Evolutionary conservation across 2,329 filamentous ascomycete genomes (phyloP).

Genomic region (Epichloe uncinata): DNA sequence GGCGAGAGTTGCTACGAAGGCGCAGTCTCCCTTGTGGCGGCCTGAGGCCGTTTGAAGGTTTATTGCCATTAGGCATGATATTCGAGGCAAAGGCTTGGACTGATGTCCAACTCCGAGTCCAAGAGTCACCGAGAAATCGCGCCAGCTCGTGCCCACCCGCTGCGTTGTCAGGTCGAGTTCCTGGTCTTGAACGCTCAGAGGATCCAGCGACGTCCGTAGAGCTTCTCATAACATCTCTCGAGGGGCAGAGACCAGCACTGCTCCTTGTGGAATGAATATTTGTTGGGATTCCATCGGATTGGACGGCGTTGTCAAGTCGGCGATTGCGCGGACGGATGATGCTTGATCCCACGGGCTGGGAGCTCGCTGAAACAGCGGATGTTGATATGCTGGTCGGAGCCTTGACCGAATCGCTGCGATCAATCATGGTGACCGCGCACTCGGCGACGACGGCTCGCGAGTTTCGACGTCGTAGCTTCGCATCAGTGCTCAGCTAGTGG

Average conservation of each 20-base stretch:
- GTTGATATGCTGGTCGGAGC: constrained; percentile 28
- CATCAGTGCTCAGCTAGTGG: constrained; percentile 17
- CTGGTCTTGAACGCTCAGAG: constrained; percentile 5
- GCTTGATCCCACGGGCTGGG: constrained; percentile 26
- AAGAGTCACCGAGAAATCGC: constrained; percentile 35
- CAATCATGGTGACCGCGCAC: constrained; percentile 24
- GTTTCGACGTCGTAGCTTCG: constrained; percentile 12
- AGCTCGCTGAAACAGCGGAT: constrained; percentile 30
- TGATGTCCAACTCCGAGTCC: constrained; percentile 40
- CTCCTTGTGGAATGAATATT: neutral
- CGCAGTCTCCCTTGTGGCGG: neutral
- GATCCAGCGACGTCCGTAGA: neutral
- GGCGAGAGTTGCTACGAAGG: constrained; percentile 9
- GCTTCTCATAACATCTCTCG: neutral
- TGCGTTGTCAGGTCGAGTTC: constrained; percentile 14
- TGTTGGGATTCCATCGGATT: constrained; percentile 14
- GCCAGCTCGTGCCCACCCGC: constrained; percentile 24
- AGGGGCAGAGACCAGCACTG: neutral
- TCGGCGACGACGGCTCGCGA: constrained; percentile 19
- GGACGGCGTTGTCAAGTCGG: constrained; percentile 24
- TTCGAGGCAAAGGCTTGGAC: constrained; percentile 41
- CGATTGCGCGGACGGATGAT: constrained; percentile 38
- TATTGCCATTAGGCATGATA: constrained; percentile 18
- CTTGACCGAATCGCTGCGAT: constrained; percentile 17
- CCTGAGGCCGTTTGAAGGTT: constrained; percentile 3